A percentile compares a stretch with the other conserved stretches of the same genome.
These are phyloP conservation scores for Irpex sp. DNA, from an alignment of 1,284 basidiomycete genomes.

Conservation along the genomic window DNA sequence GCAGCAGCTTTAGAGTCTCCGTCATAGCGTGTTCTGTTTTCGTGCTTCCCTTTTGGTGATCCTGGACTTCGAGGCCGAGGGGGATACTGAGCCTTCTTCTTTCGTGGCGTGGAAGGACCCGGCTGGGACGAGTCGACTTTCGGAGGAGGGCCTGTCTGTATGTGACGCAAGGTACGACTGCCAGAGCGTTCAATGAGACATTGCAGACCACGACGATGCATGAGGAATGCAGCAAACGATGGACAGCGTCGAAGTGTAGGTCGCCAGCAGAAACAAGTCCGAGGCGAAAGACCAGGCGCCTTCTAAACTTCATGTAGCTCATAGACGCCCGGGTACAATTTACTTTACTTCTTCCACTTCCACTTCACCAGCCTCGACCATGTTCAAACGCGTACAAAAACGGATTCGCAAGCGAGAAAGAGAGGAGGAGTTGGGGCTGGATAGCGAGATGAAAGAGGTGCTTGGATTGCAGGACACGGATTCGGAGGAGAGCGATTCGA, in stretches of 20 bases:
- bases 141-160: not conserved
- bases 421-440: slow-evolving; percentile 68
- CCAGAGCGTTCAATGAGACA: slow-evolving; percentile 3
- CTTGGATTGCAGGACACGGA: slow-evolving; percentile 75
- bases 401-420: slow-evolving; percentile 60
- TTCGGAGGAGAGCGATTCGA: slow-evolving; percentile 59
- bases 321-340: not conserved
- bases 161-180: not conserved
- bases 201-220: slow-evolving; percentile 12
- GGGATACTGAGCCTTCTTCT: not conserved
- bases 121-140: not conserved
- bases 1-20: not conserved
- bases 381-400: slow-evolving; percentile 85
- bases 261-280: slow-evolving; percentile 1
- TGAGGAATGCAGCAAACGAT: not conserved
- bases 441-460: slow-evolving; percentile 66
- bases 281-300: not conserved
- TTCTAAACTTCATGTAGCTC: not conserved
- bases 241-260: not conserved
- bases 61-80: not conserved
- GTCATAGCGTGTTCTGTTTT: not conserved
- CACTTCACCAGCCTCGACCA: slow-evolving; percentile 26
- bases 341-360: not conserved
- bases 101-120: not conserved
- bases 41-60: not conserved